Evolutionary conservation across 139 green algal species (phyloP).

Genomic region (Chlorella sp.): DNA sequence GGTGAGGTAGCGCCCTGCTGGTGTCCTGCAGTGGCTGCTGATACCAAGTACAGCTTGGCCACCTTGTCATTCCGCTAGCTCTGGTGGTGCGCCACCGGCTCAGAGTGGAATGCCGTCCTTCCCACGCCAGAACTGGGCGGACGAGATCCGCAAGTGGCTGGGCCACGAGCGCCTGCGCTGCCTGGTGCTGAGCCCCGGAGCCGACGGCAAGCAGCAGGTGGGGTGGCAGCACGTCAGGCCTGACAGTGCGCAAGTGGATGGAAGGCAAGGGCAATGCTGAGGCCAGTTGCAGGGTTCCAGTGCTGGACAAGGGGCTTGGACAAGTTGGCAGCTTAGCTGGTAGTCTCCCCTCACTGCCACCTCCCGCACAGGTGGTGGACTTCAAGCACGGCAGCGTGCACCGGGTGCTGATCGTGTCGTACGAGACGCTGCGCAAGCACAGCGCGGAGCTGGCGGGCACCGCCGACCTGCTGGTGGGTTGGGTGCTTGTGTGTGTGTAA

Average conservation of each 20-base stretch:
- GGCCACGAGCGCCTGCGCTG: constrained; percentile 70
- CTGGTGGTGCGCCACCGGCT: too few species aligned
- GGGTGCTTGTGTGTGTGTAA: too few species aligned
- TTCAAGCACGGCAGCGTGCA: constrained; percentile 50
- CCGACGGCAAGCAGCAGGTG: constrained; percentile 1
- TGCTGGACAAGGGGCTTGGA: background rate
- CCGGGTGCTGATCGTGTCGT: constrained; percentile 43
- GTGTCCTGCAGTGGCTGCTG: too few species aligned
- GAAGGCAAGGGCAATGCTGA: background rate
- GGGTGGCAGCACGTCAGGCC: background rate
- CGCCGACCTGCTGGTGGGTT: constrained; percentile 72
- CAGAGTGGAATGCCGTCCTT: too few species aligned
- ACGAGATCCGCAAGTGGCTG: constrained; percentile 86
- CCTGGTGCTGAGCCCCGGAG: constrained; percentile 40
- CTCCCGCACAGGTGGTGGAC: constrained; percentile 41
- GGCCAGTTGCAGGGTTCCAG: background rate
- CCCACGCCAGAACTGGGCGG: constrained; percentile 74
- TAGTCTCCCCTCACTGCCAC: background rate
- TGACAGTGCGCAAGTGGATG: background rate
- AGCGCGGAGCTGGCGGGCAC: constrained; percentile 48
- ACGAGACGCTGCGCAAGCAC: constrained; percentile 66
- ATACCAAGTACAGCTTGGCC: too few species aligned
- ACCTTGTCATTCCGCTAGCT: too few species aligned
- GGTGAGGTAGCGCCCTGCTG: too few species aligned
- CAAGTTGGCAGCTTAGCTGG: background rate